phyloP scores from a whole-genome alignment of 352 stramenopile genomes.

The Saprolegnia parasitica region DNA sequence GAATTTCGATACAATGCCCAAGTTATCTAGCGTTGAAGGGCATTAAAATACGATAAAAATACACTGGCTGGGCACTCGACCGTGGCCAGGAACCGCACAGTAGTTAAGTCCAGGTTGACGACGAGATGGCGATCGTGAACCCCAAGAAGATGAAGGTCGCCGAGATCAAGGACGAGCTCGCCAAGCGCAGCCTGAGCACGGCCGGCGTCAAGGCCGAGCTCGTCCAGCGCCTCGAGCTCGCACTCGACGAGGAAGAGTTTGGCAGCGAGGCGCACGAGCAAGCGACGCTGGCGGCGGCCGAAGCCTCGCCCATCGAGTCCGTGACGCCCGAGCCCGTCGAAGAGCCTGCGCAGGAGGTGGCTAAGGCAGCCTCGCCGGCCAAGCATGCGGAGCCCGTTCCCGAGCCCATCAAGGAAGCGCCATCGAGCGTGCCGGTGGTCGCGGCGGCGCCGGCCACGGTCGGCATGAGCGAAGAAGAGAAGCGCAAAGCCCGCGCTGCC shows the following conservation, averaged over 20 bases:
- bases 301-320: neutral
- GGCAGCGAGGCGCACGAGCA: constrained; percentile 69
- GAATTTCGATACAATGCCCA: neutral
- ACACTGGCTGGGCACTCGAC: no score
- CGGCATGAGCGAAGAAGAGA: constrained; percentile 62
- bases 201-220: constrained; percentile 86
- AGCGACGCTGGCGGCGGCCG: constrained; percentile 45
- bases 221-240: constrained; percentile 83
- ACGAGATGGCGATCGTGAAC: constrained; percentile 38
- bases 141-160: constrained; percentile 91
- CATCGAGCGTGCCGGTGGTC: constrained; percentile 26
- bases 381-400: constrained; percentile 12
- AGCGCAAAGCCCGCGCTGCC: constrained; percentile 64
- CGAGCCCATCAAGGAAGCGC: constrained; percentile 15
- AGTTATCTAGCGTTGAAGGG: neutral
- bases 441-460: constrained; percentile 18
- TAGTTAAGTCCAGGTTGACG: no score
- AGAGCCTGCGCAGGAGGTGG: constrained; percentile 36
- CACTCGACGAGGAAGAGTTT: constrained; percentile 85
- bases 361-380: constrained; percentile 28
- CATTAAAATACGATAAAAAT: neutral
- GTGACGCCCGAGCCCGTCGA: constrained; percentile 18
- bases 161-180: constrained; percentile 78
- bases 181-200: constrained; percentile 72
- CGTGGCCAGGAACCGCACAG: no score